Conservation (phyloP, 345 rosid genomes). For the Linum usitatissimum region DNA sequence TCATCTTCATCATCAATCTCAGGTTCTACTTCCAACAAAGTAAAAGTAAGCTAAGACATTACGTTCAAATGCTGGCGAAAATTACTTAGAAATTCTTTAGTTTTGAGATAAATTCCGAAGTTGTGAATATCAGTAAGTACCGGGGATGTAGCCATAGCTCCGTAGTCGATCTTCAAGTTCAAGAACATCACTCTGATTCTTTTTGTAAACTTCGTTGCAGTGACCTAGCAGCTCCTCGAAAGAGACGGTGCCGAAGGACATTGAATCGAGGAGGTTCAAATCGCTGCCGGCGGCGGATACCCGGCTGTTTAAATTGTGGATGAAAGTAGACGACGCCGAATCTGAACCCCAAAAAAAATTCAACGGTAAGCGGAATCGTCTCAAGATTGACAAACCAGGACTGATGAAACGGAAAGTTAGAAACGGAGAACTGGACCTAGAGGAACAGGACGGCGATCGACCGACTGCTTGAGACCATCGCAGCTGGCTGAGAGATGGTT, state of each 20-base stretch:
- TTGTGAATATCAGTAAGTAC: slow-evolving; percentile 12
- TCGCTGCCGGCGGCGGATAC: slow-evolving; percentile 39
- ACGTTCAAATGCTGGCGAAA: too few relatives aligned
- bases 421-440: slow-evolving; percentile 26
- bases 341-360: slow-evolving; percentile 22
- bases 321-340: slow-evolving; percentile 73
- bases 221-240: slow-evolving; percentile 82
- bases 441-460: slow-evolving; percentile 76
- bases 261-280: slow-evolving; percentile 52
- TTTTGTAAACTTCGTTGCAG: slow-evolving; percentile 51
- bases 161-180: slow-evolving; percentile 38
- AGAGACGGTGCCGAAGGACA: slow-evolving; percentile 74
- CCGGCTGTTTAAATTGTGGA: slow-evolving; percentile 61
- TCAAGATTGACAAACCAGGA: not conserved
- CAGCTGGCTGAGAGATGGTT: slow-evolving; percentile 56
- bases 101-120: not conserved
- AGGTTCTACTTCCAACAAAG: slow-evolving; percentile 17
- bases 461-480: slow-evolving; percentile 60
- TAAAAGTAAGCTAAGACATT: not conserved
- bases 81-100: not conserved
- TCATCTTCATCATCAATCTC: slow-evolving; percentile 31
- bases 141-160: slow-evolving; percentile 34
- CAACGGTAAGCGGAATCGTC: not conserved
- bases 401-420: not conserved
- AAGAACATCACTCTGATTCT: slow-evolving; percentile 37